Evolutionary conservation across 768 basidiomycete genomes (phyloP).

Genomic region (Phaffia tasmanica): DNA sequence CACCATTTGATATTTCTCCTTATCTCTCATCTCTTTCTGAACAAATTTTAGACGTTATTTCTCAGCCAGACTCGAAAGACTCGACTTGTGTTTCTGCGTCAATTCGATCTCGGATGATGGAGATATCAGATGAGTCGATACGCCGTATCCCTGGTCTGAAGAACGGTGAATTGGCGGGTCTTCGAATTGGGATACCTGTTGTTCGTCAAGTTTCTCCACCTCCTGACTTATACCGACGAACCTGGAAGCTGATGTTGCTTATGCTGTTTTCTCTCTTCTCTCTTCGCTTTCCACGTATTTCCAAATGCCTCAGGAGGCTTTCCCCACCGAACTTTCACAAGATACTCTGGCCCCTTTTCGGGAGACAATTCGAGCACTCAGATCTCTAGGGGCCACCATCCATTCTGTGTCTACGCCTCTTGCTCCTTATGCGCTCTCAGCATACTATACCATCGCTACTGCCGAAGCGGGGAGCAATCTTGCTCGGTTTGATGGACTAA

Average conservation of each 20-base stretch:
- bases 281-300: constrained; percentile 10
- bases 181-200: constrained; percentile 66
- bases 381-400: constrained; percentile 53
- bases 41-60: constrained; percentile 40
- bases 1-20: not conserved
- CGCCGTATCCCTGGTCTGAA: constrained; percentile 5
- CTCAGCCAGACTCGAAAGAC: constrained; percentile 56
- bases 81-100: constrained; percentile 54
- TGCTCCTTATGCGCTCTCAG: constrained; percentile 63
- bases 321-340: constrained; percentile 54
- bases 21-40: not conserved
- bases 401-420: constrained; percentile 62
- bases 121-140: constrained; percentile 8
- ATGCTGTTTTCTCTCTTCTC: not conserved
- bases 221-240: not conserved
- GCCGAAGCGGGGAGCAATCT: constrained; percentile 90
- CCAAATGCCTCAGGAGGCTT: constrained; percentile 52
- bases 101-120: constrained; percentile 37
- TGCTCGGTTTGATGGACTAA: constrained; percentile 76
- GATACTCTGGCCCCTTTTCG: constrained; percentile 45
- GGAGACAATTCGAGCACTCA: constrained; percentile 39
- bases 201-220: constrained; percentile 37
- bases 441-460: constrained; percentile 91
- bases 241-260: not conserved
- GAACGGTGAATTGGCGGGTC: constrained; percentile 40